A percentile compares a stretch with the other conserved stretches of the same genome.
These are phyloP conservation scores for Tripterygium wilfordii DNA, from an alignment of 177 flowering plant species.

Conservation along the genomic window DNA sequence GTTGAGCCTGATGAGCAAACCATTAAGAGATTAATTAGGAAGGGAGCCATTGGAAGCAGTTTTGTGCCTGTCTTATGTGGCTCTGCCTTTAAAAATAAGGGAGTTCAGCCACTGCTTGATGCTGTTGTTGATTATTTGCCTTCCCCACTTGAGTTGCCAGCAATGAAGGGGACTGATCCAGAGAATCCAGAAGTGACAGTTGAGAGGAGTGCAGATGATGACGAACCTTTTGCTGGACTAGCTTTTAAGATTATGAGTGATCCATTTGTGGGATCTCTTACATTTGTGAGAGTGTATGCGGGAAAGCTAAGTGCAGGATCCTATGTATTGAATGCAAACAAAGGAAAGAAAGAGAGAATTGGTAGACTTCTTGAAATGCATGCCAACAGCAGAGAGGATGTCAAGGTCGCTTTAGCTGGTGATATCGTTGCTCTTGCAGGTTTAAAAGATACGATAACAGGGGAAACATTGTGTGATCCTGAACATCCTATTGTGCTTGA, in stretches of 20 bases:
- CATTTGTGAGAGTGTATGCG: constrained; percentile 86
- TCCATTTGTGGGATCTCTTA: constrained; percentile 88
- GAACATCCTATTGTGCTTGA: constrained; percentile 83
- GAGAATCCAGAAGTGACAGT: constrained; percentile 66
- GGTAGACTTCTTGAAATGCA: constrained; percentile 98
- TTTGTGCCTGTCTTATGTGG: constrained; percentile 96
- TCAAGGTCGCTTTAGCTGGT: constrained; percentile 75
- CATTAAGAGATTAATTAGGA: constrained; percentile 67
- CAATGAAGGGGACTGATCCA: constrained; percentile 92
- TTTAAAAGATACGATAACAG: constrained; percentile 89
- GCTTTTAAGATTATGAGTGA: constrained; percentile 98
- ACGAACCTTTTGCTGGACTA: constrained; percentile 84
- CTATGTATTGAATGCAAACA: constrained; percentile 85
- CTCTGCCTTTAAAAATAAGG: constrained; percentile 95
- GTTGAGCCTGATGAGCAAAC: constrained; percentile 84
- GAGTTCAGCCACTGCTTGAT: constrained; percentile 92
- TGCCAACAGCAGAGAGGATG: constrained; percentile 95
- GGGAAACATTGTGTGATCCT: constrained; percentile 90
- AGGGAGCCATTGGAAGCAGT: constrained; percentile 61
- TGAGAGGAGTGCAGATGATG: constrained; percentile 69
- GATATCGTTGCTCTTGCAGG: constrained; percentile 97
- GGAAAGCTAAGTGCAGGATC: constrained; percentile 82
- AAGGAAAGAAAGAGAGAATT: constrained; percentile 92
- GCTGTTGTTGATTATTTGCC: constrained; percentile 96
- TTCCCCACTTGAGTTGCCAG: constrained; percentile 87